Percentiles rank a stretch among this genome's conserved stretches.
These are phyloP conservation scores for Panicum hallii DNA, from an alignment of 202 grass and related monocot genomes.

Conservation along the genomic window DNA sequence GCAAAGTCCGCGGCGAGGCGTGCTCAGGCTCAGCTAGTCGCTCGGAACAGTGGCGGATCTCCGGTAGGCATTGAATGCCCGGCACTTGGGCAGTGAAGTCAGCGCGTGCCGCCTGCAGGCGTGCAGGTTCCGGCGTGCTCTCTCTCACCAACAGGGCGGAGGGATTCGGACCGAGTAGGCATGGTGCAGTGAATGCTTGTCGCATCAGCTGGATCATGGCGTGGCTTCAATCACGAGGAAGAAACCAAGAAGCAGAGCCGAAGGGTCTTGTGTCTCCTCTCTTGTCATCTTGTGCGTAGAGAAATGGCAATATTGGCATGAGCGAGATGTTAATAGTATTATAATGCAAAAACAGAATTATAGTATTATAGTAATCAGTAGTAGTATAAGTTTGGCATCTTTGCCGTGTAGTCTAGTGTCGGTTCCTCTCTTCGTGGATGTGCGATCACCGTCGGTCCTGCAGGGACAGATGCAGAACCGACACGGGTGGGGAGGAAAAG, in stretches of 20 bases:
- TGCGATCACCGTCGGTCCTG: conserved; percentile 7
- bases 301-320: neutral
- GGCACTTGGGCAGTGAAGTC: conserved; percentile 2
- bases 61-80: neutral
- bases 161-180: neutral
- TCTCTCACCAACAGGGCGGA: neutral
- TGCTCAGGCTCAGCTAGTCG: neutral
- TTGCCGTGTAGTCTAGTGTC: neutral
- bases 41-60: neutral
- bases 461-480: neutral
- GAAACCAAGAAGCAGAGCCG: no score
- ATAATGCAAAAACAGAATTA: no score
- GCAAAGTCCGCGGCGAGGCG: conserved; percentile 25
- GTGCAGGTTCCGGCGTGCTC: neutral
- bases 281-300: neutral
- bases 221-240: neutral
- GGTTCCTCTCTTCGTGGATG: neutral
- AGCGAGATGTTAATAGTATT: neutral
- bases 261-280: neutral
- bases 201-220: neutral
- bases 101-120: neutral
- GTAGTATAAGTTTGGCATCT: neutral
- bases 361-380: no score
- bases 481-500: neutral
- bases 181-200: conserved; percentile 7